phyloP scores from a whole-genome alignment of 73 alveolate species.

The Paramecium tetraurelia region DNA sequence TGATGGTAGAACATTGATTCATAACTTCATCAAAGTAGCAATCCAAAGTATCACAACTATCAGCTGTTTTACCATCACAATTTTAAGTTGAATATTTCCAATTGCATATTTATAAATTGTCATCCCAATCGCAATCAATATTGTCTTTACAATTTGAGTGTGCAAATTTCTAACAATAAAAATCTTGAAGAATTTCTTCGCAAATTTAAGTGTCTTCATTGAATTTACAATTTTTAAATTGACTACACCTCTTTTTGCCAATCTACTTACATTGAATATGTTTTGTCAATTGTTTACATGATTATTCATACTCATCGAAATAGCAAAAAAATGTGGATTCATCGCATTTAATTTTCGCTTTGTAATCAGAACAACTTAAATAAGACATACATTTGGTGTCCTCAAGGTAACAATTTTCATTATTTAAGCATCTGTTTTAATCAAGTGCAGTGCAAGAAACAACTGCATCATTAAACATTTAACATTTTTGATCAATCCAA shows the following conservation, averaged over 20 bases:
- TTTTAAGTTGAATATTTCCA: not conserved
- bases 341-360: not conserved
- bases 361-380: not conserved
- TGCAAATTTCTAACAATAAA: not conserved
- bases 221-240: not conserved
- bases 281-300: not conserved
- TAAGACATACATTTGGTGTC: not conserved
- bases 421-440: not conserved
- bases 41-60: not conserved
- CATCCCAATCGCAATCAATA: not conserved
- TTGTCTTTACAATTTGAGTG: not conserved
- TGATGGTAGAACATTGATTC: not conserved
- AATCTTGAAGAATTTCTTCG: not conserved
- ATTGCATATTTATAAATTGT: not conserved
- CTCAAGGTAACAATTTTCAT: slow-evolving; percentile 24
- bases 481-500: not conserved
- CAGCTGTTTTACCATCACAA: not conserved
- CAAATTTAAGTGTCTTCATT: not conserved
- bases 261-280: not conserved
- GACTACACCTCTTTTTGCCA: not conserved
- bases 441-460: not conserved
- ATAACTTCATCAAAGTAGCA: not conserved
- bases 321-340: not conserved
- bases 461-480: not conserved
- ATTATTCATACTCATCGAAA: not conserved